These are phyloP conservation scores for Citrullus amarus DNA, from an alignment of 306 rosid genomes.

Conservation along the genomic window DNA sequence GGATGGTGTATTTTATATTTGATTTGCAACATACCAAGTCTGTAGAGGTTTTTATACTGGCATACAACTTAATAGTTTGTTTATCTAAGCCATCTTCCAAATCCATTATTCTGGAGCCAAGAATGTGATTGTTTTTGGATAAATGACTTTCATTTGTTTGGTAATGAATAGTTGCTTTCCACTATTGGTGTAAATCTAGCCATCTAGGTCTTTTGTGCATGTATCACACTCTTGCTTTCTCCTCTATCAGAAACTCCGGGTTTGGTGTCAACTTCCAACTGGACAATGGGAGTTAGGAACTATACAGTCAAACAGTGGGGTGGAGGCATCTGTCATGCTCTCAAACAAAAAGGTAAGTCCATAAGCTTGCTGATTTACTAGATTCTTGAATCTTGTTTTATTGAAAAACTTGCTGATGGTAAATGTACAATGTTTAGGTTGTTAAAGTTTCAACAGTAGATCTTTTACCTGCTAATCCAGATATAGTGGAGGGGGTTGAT, in stretches of 20 bases:
- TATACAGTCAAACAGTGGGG: constrained; percentile 68
- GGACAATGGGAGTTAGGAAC: constrained; percentile 72
- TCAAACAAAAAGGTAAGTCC: constrained; percentile 57
- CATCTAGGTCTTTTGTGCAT: neutral
- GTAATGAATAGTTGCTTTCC: neutral
- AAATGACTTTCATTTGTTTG: neutral
- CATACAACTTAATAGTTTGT: neutral
- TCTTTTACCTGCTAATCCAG: constrained; percentile 86
- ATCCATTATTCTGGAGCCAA: neutral
- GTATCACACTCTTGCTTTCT: constrained; percentile 8
- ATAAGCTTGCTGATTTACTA: constrained; percentile 6
- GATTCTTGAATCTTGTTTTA: constrained; percentile 10
- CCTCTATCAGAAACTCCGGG: constrained; percentile 66
- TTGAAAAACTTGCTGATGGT: constrained; percentile 14
- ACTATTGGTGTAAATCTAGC: neutral
- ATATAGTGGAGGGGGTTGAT: constrained; percentile 73
- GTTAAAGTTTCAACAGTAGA: constrained; percentile 44
- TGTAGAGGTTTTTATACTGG: neutral
- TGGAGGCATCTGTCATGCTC: constrained; percentile 53
- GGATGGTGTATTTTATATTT: constrained; percentile 14
- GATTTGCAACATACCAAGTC: constrained; percentile 5
- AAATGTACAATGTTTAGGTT: constrained; percentile 34
- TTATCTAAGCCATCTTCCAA: neutral
- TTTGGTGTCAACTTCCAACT: constrained; percentile 72
- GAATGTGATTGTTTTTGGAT: neutral